Percentiles rank a stretch among this genome's conserved stretches.
Evolutionary conservation across 2,329 filamentous ascomycete species (phyloP).

Genomic region (Colletotrichum scovillei): DNA sequence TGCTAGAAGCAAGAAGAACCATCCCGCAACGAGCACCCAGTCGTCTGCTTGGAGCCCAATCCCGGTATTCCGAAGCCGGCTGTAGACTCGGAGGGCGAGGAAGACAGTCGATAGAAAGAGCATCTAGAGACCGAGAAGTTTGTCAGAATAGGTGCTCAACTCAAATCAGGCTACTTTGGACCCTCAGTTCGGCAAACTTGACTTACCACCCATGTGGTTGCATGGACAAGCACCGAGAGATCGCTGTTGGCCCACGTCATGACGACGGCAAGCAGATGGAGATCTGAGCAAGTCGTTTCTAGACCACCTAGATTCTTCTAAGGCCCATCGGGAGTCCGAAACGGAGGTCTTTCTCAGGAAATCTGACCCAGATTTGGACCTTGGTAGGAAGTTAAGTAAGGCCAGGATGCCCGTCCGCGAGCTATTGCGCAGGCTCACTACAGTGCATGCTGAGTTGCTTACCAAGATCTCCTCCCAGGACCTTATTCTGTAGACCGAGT

Average conservation of each 20-base stretch:
- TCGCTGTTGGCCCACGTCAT: constrained; percentile 3
- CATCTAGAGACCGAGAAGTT: background rate
- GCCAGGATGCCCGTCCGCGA: too few species aligned
- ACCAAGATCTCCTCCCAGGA: too few species aligned
- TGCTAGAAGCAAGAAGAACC: constrained; percentile 40
- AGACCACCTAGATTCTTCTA: background rate
- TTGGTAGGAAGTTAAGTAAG: background rate
- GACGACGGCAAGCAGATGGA: background rate
- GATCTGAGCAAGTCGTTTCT: background rate
- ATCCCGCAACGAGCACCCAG: constrained; percentile 42
- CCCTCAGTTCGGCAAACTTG: too few species aligned
- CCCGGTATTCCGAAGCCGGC: constrained; percentile 33
- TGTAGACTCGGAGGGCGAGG: constrained; percentile 38
- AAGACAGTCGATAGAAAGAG: constrained; percentile 9
- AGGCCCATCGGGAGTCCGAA: background rate
- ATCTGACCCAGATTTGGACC: background rate
- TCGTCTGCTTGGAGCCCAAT: constrained; percentile 46
- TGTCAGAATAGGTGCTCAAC: background rate
- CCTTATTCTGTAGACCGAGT: too few species aligned
- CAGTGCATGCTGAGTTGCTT: too few species aligned
- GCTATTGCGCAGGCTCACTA: too few species aligned
- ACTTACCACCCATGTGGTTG: constrained; percentile 5
- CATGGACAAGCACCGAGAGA: background rate
- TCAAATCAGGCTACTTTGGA: too few species aligned
- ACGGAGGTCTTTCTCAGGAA: background rate